Conservation (phyloP, 2,329 filamentous ascomycete species). For the Calonectria ilicicola region DNA sequence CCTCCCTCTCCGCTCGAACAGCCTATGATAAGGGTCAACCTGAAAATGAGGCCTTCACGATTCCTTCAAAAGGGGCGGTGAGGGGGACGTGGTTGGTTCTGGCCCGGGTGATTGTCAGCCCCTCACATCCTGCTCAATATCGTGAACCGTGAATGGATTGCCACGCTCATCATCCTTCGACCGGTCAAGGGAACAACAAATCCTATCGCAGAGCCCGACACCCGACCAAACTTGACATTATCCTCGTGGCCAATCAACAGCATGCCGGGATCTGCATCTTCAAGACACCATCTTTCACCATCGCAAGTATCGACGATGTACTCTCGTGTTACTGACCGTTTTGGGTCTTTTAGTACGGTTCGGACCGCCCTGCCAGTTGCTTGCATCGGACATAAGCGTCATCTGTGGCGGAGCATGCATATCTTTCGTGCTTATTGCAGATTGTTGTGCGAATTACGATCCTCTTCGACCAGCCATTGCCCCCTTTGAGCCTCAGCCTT, state of each 20-base stretch:
- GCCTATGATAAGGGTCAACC: not conserved
- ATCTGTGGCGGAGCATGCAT: slow-evolving; percentile 17
- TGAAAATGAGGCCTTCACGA: not conserved
- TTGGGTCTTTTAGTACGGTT: not conserved
- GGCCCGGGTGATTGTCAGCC: not conserved
- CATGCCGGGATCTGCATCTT: not conserved
- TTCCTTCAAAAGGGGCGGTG: not conserved
- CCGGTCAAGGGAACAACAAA: slow-evolving; percentile 11
- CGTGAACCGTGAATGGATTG: slow-evolving; percentile 4
- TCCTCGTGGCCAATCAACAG: slow-evolving; percentile 7
- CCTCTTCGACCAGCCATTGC: not conserved
- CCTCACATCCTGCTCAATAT: slow-evolving; percentile 12
- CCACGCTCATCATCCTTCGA: not conserved
- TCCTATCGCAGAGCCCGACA: slow-evolving; percentile 2
- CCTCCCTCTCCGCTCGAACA: not conserved
- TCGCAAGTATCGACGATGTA: slow-evolving; percentile 15
- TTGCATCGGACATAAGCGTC: slow-evolving; percentile 12
- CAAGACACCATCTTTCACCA: not conserved
- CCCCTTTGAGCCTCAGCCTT: slow-evolving; percentile 4
- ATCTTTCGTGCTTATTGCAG: slow-evolving; percentile 15
- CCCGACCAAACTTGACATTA: slow-evolving; percentile 7
- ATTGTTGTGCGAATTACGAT: not conserved
- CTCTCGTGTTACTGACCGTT: not conserved
- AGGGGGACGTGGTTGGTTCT: not conserved
- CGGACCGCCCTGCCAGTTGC: slow-evolving; percentile 5